Conservation (phyloP, 441 rosid genomes). For the Breynia disticha region DNA sequence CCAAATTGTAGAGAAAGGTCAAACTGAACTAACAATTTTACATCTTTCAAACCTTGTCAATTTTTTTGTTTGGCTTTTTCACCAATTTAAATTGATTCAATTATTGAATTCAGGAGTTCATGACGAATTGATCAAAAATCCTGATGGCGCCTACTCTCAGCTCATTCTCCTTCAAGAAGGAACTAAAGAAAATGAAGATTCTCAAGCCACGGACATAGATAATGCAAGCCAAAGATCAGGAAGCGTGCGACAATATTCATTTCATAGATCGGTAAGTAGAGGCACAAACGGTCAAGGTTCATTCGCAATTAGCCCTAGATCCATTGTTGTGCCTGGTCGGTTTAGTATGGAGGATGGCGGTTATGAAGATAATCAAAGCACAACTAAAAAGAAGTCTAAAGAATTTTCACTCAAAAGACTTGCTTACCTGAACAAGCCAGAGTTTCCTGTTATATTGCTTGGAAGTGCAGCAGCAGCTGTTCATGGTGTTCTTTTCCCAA, state of each 20-base stretch:
- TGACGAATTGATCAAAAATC: constrained; percentile 43
- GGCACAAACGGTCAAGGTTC: constrained; percentile 42
- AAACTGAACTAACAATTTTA: too few species aligned
- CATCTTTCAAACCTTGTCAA: background rate
- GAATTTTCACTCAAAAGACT: constrained; percentile 33
- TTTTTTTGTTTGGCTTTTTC: background rate
- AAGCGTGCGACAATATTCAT: constrained; percentile 25
- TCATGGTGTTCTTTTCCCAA: constrained; percentile 44
- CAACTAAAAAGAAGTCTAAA: constrained; percentile 15
- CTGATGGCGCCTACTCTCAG: constrained; percentile 55
- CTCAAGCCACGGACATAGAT: constrained; percentile 7
- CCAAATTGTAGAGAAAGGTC: constrained; percentile 59
- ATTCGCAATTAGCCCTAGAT: constrained; percentile 20
- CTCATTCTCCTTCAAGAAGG: constrained; percentile 58
- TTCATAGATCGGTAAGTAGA: constrained; percentile 37
- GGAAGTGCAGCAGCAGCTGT: constrained; percentile 45
- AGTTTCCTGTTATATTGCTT: constrained; percentile 34
- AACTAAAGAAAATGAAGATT: constrained; percentile 20
- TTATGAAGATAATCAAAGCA: constrained; percentile 9
- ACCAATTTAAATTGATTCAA: background rate
- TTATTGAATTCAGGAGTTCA: constrained; percentile 34
- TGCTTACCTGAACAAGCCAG: constrained; percentile 53
- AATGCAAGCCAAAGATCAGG: constrained; percentile 15
- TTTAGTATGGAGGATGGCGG: constrained; percentile 21
- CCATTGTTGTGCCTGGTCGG: constrained; percentile 31